Conservation (phyloP, 2,329 filamentous ascomycete species). For the Mariannaea sp. region DNA sequence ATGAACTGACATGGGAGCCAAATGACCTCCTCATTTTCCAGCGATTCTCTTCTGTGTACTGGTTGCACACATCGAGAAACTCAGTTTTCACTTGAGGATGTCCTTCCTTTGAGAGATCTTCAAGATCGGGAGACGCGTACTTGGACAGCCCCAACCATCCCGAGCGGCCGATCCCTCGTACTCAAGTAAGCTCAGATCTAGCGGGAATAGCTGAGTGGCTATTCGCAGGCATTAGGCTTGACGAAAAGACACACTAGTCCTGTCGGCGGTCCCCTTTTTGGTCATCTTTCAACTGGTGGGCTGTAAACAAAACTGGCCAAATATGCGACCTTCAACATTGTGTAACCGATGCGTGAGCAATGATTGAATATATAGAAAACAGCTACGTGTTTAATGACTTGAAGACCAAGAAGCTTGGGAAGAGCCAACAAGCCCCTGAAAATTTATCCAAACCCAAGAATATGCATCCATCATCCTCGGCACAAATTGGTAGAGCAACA, state of each 20-base stretch:
- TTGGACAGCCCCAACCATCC: slow-evolving; percentile 6
- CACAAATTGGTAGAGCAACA: slow-evolving; percentile 23
- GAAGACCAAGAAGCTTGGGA: too few species aligned
- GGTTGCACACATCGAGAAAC: slow-evolving; percentile 2
- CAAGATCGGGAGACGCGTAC: slow-evolving; percentile 1
- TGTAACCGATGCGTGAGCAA: neutral
- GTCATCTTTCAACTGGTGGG: neutral
- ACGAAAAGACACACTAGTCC: slow-evolving; percentile 1
- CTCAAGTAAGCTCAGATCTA: slow-evolving; percentile 16
- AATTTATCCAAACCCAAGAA: neutral
- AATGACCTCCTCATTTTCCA: neutral
- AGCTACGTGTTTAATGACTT: too few species aligned
- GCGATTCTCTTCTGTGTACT: neutral
- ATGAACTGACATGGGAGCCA: slow-evolving; percentile 24
- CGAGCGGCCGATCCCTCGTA: slow-evolving; percentile 16
- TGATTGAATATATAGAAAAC: too few species aligned
- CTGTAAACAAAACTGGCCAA: slow-evolving; percentile 1
- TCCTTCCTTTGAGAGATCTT: slow-evolving; percentile 7
- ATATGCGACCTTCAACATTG: slow-evolving; percentile 8
- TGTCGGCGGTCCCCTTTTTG: slow-evolving; percentile 17
- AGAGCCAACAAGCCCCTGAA: too few species aligned
- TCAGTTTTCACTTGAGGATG: neutral
- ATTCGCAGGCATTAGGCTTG: slow-evolving; percentile 11
- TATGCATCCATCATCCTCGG: slow-evolving; percentile 9
- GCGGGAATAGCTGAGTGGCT: slow-evolving; percentile 22